Evolutionary conservation across 2,329 filamentous ascomycete genomes (phyloP).

Genomic region (Alternaria triticimaculans): DNA sequence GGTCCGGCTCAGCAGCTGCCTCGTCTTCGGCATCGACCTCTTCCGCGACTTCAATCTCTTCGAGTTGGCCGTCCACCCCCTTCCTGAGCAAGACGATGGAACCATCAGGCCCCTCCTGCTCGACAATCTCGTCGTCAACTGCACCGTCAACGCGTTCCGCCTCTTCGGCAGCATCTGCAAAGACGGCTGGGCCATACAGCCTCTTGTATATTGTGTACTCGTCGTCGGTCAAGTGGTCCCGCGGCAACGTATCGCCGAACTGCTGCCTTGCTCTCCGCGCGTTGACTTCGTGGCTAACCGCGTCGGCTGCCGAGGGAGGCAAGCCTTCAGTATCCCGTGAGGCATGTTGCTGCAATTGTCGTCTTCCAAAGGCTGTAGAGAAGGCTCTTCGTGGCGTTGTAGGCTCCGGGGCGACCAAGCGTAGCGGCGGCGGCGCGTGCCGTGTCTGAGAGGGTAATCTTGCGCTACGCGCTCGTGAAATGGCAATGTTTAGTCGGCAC

Average conservation of each 20-base stretch:
- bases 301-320: slow-evolving; percentile 24
- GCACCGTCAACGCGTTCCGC: slow-evolving; percentile 52
- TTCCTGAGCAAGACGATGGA: slow-evolving; percentile 59
- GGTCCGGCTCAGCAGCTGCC: slow-evolving; percentile 22
- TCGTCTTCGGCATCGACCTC: slow-evolving; percentile 12
- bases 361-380: slow-evolving; percentile 23
- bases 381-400: slow-evolving; percentile 31
- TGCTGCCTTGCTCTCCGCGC: slow-evolving; percentile 75
- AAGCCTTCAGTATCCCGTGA: not conserved
- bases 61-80: slow-evolving; percentile 63
- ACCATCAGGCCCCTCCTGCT: slow-evolving; percentile 39
- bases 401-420: slow-evolving; percentile 13
- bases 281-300: slow-evolving; percentile 61
- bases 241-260: slow-evolving; percentile 79
- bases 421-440: slow-evolving; percentile 16
- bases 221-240: slow-evolving; percentile 70
- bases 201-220: slow-evolving; percentile 80
- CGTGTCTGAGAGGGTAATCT: slow-evolving; percentile 25
- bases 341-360: slow-evolving; percentile 19
- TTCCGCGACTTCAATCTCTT: slow-evolving; percentile 62
- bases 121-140: slow-evolving; percentile 55
- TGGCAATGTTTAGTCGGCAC: slow-evolving; percentile 41
- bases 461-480: slow-evolving; percentile 35
- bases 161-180: slow-evolving; percentile 67
- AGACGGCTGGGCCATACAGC: slow-evolving; percentile 75